A percentile compares a stretch with the other conserved stretches of the same genome.
Evolutionary conservation across 2,329 filamentous ascomycete species (phyloP).

Genomic region (Clarireedia monteithiana): DNA sequence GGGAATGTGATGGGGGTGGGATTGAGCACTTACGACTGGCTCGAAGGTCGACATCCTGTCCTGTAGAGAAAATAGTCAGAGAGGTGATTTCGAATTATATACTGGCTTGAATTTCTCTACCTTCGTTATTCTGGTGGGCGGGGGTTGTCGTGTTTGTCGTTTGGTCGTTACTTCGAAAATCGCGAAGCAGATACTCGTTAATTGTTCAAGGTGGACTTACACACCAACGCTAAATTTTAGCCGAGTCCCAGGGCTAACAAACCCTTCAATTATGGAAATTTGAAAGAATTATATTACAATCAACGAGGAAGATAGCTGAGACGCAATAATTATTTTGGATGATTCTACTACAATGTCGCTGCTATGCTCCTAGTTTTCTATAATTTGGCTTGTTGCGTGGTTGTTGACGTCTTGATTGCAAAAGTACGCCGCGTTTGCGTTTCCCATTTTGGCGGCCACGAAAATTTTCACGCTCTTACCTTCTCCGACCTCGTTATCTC

Average conservation of each 20-base stretch:
- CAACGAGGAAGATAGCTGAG: no score
- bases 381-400: not conserved
- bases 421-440: no score
- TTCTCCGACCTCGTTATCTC: no score
- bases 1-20: not conserved
- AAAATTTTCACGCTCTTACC: no score
- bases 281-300: conserved; percentile 3
- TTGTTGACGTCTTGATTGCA: no score
- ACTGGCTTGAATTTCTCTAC: conserved; percentile 23
- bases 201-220: not conserved
- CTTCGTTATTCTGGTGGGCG: conserved; percentile 30
- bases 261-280: conserved; percentile 11
- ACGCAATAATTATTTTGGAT: not conserved
- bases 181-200: conserved; percentile 3
- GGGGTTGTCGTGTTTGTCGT: conserved; percentile 27
- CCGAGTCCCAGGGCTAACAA: conserved; percentile 19
- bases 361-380: not conserved
- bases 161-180: conserved; percentile 13
- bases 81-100: conserved; percentile 16
- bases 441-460: no score
- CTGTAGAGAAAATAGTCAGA: conserved; percentile 26
- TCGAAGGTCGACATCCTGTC: conserved; percentile 62
- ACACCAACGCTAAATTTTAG: conserved; percentile 13
- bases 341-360: not conserved
- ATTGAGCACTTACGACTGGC: conserved; percentile 54